Evolutionary conservation across 78 protist genomes (phyloP).

Genomic region (Paratrimastix pyriformis): DNA sequence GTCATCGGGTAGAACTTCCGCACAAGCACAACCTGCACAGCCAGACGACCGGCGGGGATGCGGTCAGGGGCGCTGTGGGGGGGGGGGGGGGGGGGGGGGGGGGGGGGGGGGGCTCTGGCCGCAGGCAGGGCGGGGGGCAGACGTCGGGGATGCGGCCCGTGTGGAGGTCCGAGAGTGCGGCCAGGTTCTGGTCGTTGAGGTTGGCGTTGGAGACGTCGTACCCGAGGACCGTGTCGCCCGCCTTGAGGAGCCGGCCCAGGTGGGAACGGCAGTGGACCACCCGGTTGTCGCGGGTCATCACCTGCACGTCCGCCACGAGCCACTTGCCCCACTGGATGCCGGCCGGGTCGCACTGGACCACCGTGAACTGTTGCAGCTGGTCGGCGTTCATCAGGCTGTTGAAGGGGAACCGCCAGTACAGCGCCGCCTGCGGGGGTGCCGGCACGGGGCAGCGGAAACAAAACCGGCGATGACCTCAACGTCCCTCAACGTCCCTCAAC

Average conservation of each 20-base stretch:
- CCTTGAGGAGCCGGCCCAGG: constrained; percentile 61
- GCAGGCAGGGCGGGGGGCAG: no score
- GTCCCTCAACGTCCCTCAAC: no score
- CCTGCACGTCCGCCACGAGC: constrained; percentile 53
- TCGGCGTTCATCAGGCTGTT: constrained; percentile 26
- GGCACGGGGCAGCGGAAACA: not conserved
- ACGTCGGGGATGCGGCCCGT: no score
- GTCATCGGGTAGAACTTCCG: constrained; percentile 58
- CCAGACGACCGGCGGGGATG: no score
- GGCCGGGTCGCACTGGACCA: constrained; percentile 60
- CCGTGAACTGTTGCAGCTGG: constrained; percentile 50
- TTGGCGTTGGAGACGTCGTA: constrained; percentile 26
- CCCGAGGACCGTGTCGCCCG: constrained; percentile 79
- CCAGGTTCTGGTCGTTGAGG: constrained; percentile 24
- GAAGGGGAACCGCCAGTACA: constrained; percentile 31
- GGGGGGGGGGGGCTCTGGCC: no score
- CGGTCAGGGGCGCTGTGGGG: no score
- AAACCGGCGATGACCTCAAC: no score
- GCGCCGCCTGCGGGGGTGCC: not conserved
- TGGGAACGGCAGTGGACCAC: constrained; percentile 66
- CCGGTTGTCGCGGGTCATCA: constrained; percentile 53
- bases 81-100: no score
- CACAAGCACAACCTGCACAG: constrained; percentile 71
- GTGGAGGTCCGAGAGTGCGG: no score
- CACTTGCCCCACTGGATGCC: constrained; percentile 41